Conservation (phyloP, 2,329 filamentous ascomycete genomes). For the Alternaria sp. region DNA sequence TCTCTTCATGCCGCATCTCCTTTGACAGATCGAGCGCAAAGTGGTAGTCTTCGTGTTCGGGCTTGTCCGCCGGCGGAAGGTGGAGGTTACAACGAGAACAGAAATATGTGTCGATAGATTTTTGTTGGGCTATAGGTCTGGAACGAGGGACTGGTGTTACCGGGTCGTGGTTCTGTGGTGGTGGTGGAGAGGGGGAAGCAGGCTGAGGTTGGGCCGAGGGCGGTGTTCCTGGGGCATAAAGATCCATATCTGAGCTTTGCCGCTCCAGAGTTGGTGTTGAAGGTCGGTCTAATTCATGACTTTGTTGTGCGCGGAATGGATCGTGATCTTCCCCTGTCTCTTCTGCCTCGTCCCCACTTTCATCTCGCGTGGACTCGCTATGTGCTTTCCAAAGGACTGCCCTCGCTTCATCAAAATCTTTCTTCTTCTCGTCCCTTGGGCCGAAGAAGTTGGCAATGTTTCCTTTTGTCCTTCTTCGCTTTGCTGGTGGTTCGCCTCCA, state of each 20-base stretch:
- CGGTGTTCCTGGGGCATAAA: conserved; percentile 31
- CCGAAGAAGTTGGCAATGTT: conserved; percentile 51
- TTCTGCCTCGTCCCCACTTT: conserved; percentile 31
- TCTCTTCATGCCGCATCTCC: conserved; percentile 54
- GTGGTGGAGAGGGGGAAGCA: conserved; percentile 7
- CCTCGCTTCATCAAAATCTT: conserved; percentile 45
- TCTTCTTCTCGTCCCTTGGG: conserved; percentile 38
- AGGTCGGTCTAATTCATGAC: conserved; percentile 23
- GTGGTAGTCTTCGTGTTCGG: conserved; percentile 93
- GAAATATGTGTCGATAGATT: conserved; percentile 50
- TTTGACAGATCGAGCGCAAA: conserved; percentile 86
- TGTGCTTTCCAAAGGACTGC: conserved; percentile 39
- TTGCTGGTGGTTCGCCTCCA: conserved; percentile 36
- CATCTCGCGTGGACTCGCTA: conserved; percentile 37
- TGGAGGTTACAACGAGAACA: conserved; percentile 72
- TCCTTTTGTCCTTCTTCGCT: conserved; percentile 44
- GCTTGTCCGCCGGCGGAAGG: conserved; percentile 66
- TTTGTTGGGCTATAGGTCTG: conserved; percentile 26
- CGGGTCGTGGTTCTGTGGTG: conserved; percentile 11
- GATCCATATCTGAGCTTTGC: conserved; percentile 16
- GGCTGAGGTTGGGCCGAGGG: conserved; percentile 44
- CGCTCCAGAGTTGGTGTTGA: conserved; percentile 20
- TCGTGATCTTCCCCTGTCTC: conserved; percentile 24
- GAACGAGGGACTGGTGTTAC: conserved; percentile 4
- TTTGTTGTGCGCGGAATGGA: conserved; percentile 13